Percentiles rank a stretch among this genome's conserved stretches.
phyloP scores from a whole-genome alignment of 345 rosid genomes.

The Noccaea caerulescens region DNA sequence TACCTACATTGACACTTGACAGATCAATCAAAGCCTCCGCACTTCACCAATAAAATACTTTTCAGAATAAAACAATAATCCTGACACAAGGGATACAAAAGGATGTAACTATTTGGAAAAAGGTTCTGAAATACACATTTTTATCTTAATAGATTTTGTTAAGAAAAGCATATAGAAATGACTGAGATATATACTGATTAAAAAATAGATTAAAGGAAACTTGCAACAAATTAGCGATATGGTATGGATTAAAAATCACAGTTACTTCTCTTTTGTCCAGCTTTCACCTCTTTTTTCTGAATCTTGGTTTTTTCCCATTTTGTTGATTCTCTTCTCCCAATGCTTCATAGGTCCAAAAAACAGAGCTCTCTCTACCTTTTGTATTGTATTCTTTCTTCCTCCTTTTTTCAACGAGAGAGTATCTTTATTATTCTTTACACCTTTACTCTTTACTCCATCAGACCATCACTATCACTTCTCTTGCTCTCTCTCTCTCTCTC shows the following conservation, averaged over 20 bases:
- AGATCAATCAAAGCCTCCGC: constrained; percentile 16
- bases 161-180: not conserved
- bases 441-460: constrained; percentile 33
- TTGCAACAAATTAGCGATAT: constrained; percentile 23
- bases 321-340: constrained; percentile 36
- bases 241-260: constrained; percentile 38
- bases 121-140: constrained; percentile 18
- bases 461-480: constrained; percentile 28
- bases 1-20: constrained; percentile 43
- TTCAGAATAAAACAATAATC: constrained; percentile 32
- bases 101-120: constrained; percentile 10
- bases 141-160: not conserved
- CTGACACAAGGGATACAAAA: constrained; percentile 28
- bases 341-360: constrained; percentile 34
- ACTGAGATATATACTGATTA: not conserved
- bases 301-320: not conserved
- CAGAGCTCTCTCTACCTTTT: constrained; percentile 28
- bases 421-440: constrained; percentile 33
- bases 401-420: constrained; percentile 40
- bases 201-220: constrained; percentile 4
- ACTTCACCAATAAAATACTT: constrained; percentile 24
- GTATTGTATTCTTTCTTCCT: constrained; percentile 33
- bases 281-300: constrained; percentile 30
- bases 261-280: constrained; percentile 36
- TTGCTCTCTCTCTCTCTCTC: constrained; percentile 9